Conservation (phyloP, 305 asterid species). For the Fraxinus baroniana region DNA sequence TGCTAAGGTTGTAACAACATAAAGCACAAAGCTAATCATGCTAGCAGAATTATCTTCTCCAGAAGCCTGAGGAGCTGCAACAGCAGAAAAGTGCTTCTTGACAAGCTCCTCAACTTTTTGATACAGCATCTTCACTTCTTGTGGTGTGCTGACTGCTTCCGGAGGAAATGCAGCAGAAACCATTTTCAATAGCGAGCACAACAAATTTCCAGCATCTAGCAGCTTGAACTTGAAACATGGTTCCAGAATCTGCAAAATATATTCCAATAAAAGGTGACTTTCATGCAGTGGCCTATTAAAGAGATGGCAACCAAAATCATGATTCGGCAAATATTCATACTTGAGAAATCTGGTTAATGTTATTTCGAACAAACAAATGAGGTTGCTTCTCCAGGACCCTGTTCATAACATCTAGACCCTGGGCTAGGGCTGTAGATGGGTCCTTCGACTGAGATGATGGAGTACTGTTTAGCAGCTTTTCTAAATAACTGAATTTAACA, state of each 20-base stretch:
- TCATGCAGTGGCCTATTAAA: constrained; percentile 11
- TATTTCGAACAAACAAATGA: constrained; percentile 92
- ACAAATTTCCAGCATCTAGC: constrained; percentile 96
- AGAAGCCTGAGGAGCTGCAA: constrained; percentile 85
- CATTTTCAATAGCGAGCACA: constrained; percentile 94
- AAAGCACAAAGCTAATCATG: constrained; percentile 95
- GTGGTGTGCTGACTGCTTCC: constrained; percentile 70
- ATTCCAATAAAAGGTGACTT: constrained; percentile 11
- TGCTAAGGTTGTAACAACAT: constrained; percentile 78
- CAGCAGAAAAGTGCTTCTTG: constrained; percentile 91
- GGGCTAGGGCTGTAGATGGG: constrained; percentile 96
- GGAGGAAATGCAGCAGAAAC: constrained; percentile 94
- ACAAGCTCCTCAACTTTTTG: constrained; percentile 97
- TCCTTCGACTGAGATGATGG: constrained; percentile 98
- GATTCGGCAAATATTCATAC: constrained; percentile 43
- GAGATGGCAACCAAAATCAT: constrained; percentile 24
- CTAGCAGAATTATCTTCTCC: constrained; percentile 92
- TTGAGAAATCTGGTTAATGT: constrained; percentile 88
- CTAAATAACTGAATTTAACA: constrained; percentile 96
- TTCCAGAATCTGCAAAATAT: constrained; percentile 76
- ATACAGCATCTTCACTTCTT: constrained; percentile 84
- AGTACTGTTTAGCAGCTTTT: constrained; percentile 89
- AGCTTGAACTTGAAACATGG: constrained; percentile 98
- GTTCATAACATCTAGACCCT: constrained; percentile 99
- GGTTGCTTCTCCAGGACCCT: constrained; percentile 98